Evolutionary conservation across 2,329 filamentous ascomycete genomes (phyloP).

Genomic region (Penicillium capsulatum): DNA sequence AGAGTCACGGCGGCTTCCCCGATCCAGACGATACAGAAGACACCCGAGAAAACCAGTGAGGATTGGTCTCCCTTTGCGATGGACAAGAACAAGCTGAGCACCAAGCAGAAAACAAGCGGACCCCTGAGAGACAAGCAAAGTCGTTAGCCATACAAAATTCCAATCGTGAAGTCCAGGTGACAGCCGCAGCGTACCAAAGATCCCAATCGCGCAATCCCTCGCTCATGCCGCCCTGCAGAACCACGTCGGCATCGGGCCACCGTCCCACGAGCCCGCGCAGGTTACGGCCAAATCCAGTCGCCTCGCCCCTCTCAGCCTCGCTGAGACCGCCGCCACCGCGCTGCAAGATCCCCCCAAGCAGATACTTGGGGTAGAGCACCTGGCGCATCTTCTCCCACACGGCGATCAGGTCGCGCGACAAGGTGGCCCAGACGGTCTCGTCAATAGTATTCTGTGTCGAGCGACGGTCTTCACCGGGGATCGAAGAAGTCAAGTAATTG

Average conservation of each 20-base stretch:
- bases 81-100: conserved; percentile 82
- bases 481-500: conserved; percentile 79
- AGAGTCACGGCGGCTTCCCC: conserved; percentile 95
- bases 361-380: conserved; percentile 91
- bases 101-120: conserved; percentile 85
- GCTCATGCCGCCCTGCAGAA: conserved; percentile 70
- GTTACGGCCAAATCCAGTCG: conserved; percentile 44
- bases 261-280: conserved; percentile 56
- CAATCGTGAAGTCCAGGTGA: neutral
- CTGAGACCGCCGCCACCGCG: conserved; percentile 52
- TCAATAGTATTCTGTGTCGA: conserved; percentile 92
- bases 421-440: conserved; percentile 95
- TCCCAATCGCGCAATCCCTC: conserved; percentile 94
- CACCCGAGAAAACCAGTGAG: conserved; percentile 86
- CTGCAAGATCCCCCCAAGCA: conserved; percentile 66
- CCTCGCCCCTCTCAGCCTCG: conserved; percentile 56
- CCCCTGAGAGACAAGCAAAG: conserved; percentile 55
- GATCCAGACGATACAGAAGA: conserved; percentile 96
- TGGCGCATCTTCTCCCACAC: conserved; percentile 98
- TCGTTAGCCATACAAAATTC: neutral
- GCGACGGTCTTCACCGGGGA: conserved; percentile 86
- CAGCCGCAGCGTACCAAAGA: conserved; percentile 60
- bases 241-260: conserved; percentile 65
- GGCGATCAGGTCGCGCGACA: conserved; percentile 82
- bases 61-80: conserved; percentile 76